Conservation (phyloP, 2,329 filamentous ascomycete genomes). For the Akanthomyces lecanii region DNA sequence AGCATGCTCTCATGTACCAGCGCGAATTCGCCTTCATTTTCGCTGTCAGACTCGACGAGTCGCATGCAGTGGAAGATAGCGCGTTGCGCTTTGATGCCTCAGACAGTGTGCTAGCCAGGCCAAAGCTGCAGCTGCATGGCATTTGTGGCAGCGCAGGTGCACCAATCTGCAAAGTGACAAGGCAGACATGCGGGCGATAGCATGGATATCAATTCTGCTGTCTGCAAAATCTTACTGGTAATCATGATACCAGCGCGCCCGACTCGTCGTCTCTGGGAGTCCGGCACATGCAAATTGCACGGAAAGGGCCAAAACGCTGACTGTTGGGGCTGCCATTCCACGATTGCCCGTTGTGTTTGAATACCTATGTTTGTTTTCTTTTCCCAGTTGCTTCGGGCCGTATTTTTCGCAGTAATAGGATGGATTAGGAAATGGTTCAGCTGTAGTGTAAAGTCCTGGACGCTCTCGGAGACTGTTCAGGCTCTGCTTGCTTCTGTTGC, state of each 20-base stretch:
- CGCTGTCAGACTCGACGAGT: neutral
- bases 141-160: slow-evolving; percentile 1
- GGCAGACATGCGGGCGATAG: neutral
- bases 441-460: neutral
- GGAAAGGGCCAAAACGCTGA: neutral
- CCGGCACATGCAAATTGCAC: neutral
- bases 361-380: neutral
- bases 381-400: neutral
- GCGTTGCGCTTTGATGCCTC: slow-evolving; percentile 5
- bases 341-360: neutral
- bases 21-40: neutral
- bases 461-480: neutral
- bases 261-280: neutral
- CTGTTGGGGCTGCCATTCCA: neutral
- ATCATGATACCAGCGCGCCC: neutral
- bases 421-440: neutral
- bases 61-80: neutral
- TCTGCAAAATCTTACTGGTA: neutral
- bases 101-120: neutral
- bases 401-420: neutral
- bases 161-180: neutral
- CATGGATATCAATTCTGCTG: neutral
- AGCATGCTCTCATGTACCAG: neutral
- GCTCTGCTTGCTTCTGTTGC: neutral
- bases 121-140: neutral